These are phyloP conservation scores for Erythrophleum ivorense DNA, from an alignment of 331 rosid species.

Conservation along the genomic window DNA sequence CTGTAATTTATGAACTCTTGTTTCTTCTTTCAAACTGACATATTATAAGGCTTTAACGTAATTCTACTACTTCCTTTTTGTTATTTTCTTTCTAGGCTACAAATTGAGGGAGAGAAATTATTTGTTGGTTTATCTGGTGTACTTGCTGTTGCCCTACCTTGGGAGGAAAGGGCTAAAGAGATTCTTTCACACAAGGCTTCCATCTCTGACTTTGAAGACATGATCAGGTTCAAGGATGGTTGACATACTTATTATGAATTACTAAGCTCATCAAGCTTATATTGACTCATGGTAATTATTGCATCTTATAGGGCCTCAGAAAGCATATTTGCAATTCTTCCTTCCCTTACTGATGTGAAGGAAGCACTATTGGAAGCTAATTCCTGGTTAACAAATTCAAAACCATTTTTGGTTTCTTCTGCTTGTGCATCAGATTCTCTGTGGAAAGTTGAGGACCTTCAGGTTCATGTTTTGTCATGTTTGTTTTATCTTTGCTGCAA, in stretches of 20 bases:
- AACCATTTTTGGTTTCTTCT: slow-evolving; percentile 61
- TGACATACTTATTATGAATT: slow-evolving; percentile 29
- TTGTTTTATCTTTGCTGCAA: slow-evolving; percentile 38
- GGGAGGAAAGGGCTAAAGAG: slow-evolving; percentile 81
- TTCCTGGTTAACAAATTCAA: slow-evolving; percentile 70
- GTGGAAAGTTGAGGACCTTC: slow-evolving; percentile 65
- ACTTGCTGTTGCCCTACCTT: slow-evolving; percentile 61
- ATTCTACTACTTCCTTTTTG: slow-evolving; percentile 33
- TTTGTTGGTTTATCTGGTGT: slow-evolving; percentile 57
- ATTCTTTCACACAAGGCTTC: slow-evolving; percentile 68
- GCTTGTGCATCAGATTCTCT: slow-evolving; percentile 50
- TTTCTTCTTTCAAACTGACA: slow-evolving; percentile 33
- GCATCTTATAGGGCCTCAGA: slow-evolving; percentile 72
- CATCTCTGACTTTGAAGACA: slow-evolving; percentile 73
- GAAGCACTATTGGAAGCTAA: slow-evolving; percentile 61
- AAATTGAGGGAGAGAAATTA: slow-evolving; percentile 66
- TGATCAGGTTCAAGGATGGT: slow-evolving; percentile 62
- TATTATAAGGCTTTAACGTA: slow-evolving; percentile 9
- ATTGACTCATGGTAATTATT: slow-evolving; percentile 38
- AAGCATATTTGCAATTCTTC: slow-evolving; percentile 65
- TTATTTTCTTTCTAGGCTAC: slow-evolving; percentile 58
- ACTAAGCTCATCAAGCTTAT: slow-evolving; percentile 27
- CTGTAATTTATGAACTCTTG: slow-evolving; percentile 46
- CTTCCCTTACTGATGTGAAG: slow-evolving; percentile 69
- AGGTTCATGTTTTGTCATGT: slow-evolving; percentile 63